Percentiles rank a stretch among this genome's conserved stretches.
Conservation (phyloP, 768 basidiomycete genomes). For the Mycena epipterygia region DNA sequence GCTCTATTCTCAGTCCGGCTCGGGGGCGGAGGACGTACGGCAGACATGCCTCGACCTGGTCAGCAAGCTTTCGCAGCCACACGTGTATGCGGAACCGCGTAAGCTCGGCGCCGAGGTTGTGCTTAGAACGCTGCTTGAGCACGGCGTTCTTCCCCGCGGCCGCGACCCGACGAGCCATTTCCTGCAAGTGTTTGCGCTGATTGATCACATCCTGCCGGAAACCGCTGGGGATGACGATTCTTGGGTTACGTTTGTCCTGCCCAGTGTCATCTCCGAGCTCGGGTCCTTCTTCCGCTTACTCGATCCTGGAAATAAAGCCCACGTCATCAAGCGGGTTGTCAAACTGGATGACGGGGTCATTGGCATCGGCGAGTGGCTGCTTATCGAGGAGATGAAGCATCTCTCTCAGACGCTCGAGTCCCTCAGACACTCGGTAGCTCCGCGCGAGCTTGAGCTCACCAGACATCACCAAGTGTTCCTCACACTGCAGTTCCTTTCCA, state of each 20-base stretch:
- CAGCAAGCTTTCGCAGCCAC: conserved; percentile 53
- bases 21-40: conserved; percentile 58
- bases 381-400: conserved; percentile 74
- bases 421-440: conserved; percentile 45
- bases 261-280: conserved; percentile 68
- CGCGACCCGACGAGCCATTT: conserved; percentile 72
- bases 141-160: conserved; percentile 52
- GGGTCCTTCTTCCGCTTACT: conserved; percentile 68
- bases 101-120: conserved; percentile 64
- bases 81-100: conserved; percentile 48
- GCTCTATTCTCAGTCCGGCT: conserved; percentile 54
- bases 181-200: conserved; percentile 66
- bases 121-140: conserved; percentile 68
- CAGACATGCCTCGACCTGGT: conserved; percentile 68
- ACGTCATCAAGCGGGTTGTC: conserved; percentile 67
- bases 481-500: conserved; percentile 63
- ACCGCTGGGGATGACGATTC: conserved; percentile 48
- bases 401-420: conserved; percentile 55
- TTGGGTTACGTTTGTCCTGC: conserved; percentile 71
- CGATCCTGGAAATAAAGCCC: conserved; percentile 66
- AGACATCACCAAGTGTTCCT: conserved; percentile 64
- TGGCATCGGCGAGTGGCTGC: conserved; percentile 78
- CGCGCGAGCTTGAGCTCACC: conserved; percentile 53
- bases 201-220: conserved; percentile 70
- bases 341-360: conserved; percentile 68